Evolutionary conservation across 805 yeast species (phyloP), one percentile per base, ranked within the genome.

Genomic region (Ogataea ganodermae): DNA sequence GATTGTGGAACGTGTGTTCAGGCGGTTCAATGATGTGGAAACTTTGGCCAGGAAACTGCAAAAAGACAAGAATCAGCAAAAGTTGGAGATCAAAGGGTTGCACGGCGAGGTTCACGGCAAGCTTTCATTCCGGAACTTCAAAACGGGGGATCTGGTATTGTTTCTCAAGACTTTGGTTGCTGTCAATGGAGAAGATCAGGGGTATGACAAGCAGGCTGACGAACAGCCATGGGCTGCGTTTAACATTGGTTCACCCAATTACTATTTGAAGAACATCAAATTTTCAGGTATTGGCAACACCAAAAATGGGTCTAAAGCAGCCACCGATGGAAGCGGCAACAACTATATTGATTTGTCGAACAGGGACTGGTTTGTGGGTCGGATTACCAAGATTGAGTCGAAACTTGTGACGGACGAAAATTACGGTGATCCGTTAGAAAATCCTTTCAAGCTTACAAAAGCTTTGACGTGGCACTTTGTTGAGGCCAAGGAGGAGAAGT

Each of bases 221-320:
- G 47, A 55, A 9, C 79, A 73, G 45, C 89, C 92, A 0, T 92
- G 98, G 98, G 97, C 97, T 0, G 96, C 96, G 1, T 92, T 92
- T 70, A 91, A 94, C 55, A 76, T 87, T 46, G 96, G 92, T 1
- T 84, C 89, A 0, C 94, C 95, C 0, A 90, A 91, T 62, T 90
- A 81, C 63, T 84, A 90, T 59, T 69, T 92, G 53, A 79, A 80
- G 43, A 71, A 73, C 39, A 68, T 68, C 12, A 44, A 41, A 17
- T 31, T 21, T 8, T 16, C 30, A 7, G 35, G 27, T 3, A 30
- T 17, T 14, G 24, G 30, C 8, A 46, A 30, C 14, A 50, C 33
- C 5, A 30, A 28, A 46, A 23, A 36, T 1, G 35, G 35, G 14
- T 46, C 40, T n/a, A 42, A 33, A n/a, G 7, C n/a, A n/a, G n/a